phyloP scores from a whole-genome alignment of 495 filamentous ascomycete genomes.

The Neurospora sp. region DNA sequence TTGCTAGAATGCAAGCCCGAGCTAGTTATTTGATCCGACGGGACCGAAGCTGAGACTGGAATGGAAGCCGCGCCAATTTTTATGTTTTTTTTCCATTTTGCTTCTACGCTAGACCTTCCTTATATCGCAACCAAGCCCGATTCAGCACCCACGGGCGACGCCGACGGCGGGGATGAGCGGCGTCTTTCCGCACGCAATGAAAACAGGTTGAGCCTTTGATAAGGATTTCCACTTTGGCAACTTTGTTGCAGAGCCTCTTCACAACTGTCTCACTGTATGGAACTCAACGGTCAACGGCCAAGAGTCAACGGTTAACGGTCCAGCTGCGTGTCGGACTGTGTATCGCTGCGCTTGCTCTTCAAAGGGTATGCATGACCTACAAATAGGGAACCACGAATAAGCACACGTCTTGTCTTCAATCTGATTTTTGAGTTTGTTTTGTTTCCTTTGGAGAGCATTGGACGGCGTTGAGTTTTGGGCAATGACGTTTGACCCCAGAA shows the following conservation, averaged over 20 bases:
- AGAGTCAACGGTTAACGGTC: background rate
- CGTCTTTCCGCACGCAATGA: background rate
- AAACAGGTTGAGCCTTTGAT: background rate
- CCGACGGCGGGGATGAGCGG: background rate
- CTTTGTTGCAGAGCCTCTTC: background rate
- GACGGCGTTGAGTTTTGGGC: background rate
- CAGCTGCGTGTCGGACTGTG: background rate
- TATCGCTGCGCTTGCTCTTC: background rate
- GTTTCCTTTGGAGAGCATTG: background rate
- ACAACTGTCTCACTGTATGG: background rate
- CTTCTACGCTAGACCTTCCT: background rate
- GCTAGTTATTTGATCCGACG: background rate
- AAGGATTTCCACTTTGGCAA: background rate
- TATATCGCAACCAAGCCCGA: background rate
- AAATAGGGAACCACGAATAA: background rate
- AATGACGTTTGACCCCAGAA: background rate
- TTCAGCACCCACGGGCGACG: background rate
- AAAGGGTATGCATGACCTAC: background rate
- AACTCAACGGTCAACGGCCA: background rate
- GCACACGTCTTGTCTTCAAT: background rate
- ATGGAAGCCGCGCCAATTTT: background rate
- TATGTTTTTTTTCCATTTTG: background rate
- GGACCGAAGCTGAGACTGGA: background rate
- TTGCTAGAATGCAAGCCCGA: background rate
- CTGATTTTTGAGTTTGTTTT: background rate